phyloP scores from a whole-genome alignment of 768 basidiomycete genomes.

The Inosperma sp. region DNA sequence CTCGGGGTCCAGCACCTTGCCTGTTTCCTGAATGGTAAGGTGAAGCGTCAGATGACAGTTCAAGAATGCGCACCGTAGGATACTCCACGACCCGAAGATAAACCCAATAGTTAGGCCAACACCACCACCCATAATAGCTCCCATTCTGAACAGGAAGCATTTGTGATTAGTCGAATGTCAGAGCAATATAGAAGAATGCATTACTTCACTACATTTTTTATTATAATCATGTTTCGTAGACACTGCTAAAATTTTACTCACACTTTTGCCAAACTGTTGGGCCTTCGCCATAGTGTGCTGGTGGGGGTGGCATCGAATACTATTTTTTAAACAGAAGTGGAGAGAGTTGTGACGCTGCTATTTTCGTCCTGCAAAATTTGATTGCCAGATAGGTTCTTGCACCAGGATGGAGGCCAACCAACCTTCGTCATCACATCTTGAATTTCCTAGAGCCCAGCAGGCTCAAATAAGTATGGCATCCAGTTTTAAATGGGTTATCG shows the following conservation, averaged over 20 bases:
- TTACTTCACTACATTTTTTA: slow-evolving; percentile 52
- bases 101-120: slow-evolving; percentile 97
- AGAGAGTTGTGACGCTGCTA: slow-evolving; percentile 10
- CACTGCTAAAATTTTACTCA: slow-evolving; percentile 32
- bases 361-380: slow-evolving; percentile 22
- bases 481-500: neutral
- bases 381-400: slow-evolving; percentile 7
- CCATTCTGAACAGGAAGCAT: slow-evolving; percentile 52
- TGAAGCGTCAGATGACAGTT: neutral
- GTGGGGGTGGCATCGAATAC: slow-evolving; percentile 19
- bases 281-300: slow-evolving; percentile 46
- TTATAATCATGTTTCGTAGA: slow-evolving; percentile 13
- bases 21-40: slow-evolving; percentile 36
- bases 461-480: slow-evolving; percentile 77
- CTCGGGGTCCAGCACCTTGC: slow-evolving; percentile 87
- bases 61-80: slow-evolving; percentile 66
- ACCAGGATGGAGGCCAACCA: slow-evolving; percentile 16
- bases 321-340: slow-evolving; percentile 13
- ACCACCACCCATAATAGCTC: slow-evolving; percentile 86
- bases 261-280: slow-evolving; percentile 76
- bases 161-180: neutral
- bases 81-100: slow-evolving; percentile 91
- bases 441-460: slow-evolving; percentile 74
- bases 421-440: slow-evolving; percentile 17
- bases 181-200: slow-evolving; percentile 6